A percentile compares a stretch with the other conserved stretches of the same genome.
Conservation (phyloP, 345 rosid species). For the Cardamine occulta region DNA sequence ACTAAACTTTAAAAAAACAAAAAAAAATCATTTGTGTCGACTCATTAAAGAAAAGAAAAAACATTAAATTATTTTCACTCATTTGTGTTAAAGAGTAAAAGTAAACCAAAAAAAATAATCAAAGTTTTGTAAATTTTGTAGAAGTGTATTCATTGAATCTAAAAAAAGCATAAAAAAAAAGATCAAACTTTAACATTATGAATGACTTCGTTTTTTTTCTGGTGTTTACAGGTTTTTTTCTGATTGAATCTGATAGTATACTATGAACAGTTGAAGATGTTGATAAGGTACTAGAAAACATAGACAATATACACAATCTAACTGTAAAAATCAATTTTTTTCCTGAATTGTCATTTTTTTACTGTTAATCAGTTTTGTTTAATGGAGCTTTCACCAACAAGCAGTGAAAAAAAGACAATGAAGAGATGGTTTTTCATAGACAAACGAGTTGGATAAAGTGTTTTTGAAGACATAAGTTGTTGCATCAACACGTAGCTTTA, state of each 20-base stretch:
- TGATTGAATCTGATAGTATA: not conserved
- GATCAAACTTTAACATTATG: not conserved
- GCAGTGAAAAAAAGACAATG: conserved; percentile 84
- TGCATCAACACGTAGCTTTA: conserved; percentile 33
- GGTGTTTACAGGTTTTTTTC: not conserved
- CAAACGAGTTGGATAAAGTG: conserved; percentile 68
- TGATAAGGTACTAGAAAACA: conserved; percentile 29
- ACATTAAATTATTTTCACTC: not conserved
- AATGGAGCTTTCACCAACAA: conserved; percentile 75
- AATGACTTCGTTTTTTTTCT: not conserved
- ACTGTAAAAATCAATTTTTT: not conserved
- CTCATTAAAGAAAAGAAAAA: not conserved
- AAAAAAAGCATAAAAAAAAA: not conserved
- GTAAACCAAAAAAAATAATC: not conserved
- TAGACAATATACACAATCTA: not conserved
- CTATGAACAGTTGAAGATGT: not conserved
- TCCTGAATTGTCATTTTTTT: not conserved
- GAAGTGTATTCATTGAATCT: not conserved
- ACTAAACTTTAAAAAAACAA: not conserved
- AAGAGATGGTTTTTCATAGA: conserved; percentile 96
- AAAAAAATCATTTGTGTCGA: not conserved
- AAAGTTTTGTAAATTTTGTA: not conserved
- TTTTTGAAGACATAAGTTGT: not conserved
- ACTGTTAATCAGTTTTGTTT: conserved; percentile 49
- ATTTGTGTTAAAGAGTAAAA: not conserved